Evolutionary conservation across 345 rosid species (phyloP), one percentile per base, ranked within the genome.

Genomic region (Nasturtium officinale): DNA sequence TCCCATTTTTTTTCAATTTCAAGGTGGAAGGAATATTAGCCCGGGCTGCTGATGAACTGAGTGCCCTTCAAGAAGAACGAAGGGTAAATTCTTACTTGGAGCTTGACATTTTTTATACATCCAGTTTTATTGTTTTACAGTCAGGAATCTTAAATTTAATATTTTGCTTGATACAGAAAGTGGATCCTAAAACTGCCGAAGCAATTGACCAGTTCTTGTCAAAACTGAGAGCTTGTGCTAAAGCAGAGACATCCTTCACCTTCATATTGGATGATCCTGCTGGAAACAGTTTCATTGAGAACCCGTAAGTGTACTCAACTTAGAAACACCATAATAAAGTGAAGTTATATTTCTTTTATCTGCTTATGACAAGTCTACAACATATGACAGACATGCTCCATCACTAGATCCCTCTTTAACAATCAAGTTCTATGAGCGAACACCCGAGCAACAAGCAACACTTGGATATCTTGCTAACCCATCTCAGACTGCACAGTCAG

Each of bases 211-310:
- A 80, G 28, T 94, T 94, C 81, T 82, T 94, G 77, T 61, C 77
- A 62, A 94, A 87, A 83, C 60, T 94, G 78, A 94, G 83, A 77
- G 89, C 92, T 60, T 91, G 92, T 87, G 88, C 96, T 59, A 62
- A 79, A 26, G 96, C 87, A 50, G 84, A 70, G 50, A 83, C 80
- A 9, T 46, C 91, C 18, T 91, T 89, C 75, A 87, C 92, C 70
- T 83, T 91, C 79, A 76, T 89, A 82, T 80, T 94, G 76, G 96
- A 94, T 67, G 98, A 94, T 83, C 95, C 96, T 61, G 81, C 96
- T 59, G 98, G 98, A 71, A 94, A 94, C 83, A 87, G 98, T 84
- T 94, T 94, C 79, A 81, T 94, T 62, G 98, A 94, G 77, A 94
- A 91, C 65, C 98, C 84, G 97, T 94, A 87, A 89, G 96, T 25